A percentile compares a stretch with the other conserved stretches of the same genome.
phyloP scores from a whole-genome alignment of 2,329 filamentous ascomycete species.

The Pseudogymnoascus sp. region DNA sequence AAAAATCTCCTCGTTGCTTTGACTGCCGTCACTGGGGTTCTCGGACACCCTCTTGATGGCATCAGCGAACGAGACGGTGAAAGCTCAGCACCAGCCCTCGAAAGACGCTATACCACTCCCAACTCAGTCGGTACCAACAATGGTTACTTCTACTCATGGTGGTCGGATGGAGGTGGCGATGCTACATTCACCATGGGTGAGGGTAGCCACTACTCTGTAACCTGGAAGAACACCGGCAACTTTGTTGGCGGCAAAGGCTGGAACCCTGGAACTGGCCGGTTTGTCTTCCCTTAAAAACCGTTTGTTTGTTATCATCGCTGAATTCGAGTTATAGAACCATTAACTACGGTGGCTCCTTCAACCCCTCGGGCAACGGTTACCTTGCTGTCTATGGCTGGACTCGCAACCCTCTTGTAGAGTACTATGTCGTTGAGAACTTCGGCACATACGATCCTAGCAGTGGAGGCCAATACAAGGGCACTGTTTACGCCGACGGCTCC shows the following conservation, averaged over 20 bases:
- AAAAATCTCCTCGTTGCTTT: not conserved
- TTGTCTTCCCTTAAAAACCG: conserved; percentile 11
- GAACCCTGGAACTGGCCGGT: conserved; percentile 33
- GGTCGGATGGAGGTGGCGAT: conserved; percentile 42
- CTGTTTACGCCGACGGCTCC: conserved; percentile 33
- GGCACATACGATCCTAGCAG: conserved; percentile 41
- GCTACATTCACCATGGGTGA: conserved; percentile 47
- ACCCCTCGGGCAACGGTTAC: conserved; percentile 35
- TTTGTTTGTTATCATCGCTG: conserved; percentile 44
- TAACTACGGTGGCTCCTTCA: conserved; percentile 34
- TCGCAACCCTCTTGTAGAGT: conserved; percentile 41
- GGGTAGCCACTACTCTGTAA: conserved; percentile 42
- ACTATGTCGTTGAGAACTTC: conserved; percentile 50
- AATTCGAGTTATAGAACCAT: conserved; percentile 28
- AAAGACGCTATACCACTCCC: conserved; percentile 29
- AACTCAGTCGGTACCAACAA: conserved; percentile 45
- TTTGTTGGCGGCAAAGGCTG: conserved; percentile 42
- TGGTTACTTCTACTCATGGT: conserved; percentile 53
- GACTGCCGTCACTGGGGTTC: not conserved
- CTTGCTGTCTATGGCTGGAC: conserved; percentile 53
- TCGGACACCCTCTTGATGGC: not conserved
- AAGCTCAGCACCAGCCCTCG: not conserved
- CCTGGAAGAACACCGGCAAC: conserved; percentile 40
- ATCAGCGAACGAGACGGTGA: not conserved
- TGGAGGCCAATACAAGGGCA: conserved; percentile 34